phyloP scores from a whole-genome alignment of 257 asterid genomes.

The Linaria vulgaris region DNA sequence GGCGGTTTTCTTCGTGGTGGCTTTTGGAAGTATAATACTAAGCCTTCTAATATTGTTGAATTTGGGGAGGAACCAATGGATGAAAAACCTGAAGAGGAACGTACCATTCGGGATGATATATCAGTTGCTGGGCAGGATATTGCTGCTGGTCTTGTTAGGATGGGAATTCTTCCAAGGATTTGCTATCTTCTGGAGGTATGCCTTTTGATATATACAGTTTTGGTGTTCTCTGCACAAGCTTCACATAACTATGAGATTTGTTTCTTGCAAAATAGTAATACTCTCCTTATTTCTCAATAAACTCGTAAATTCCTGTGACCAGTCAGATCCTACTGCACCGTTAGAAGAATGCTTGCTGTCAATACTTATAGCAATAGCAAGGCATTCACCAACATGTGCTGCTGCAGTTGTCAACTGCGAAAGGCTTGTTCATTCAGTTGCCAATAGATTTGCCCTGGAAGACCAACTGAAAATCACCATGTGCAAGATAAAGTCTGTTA shows the following conservation, averaged over 20 bases:
- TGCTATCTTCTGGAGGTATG: constrained; percentile 84
- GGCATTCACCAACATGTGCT: constrained; percentile 92
- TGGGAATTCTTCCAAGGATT: constrained; percentile 84
- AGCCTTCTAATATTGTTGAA: constrained; percentile 65
- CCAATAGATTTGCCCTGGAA: constrained; percentile 52
- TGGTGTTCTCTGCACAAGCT: constrained; percentile 9
- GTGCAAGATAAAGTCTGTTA: constrained; percentile 74
- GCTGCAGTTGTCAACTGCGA: constrained; percentile 65
- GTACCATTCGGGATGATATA: constrained; percentile 81
- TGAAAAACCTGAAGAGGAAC: constrained; percentile 56
- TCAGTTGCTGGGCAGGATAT: constrained; percentile 89
- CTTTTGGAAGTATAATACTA: constrained; percentile 93
- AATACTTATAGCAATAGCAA: constrained; percentile 75
- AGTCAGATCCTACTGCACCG: constrained; percentile 62
- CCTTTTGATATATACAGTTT: constrained; percentile 28
- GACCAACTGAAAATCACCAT: constrained; percentile 51
- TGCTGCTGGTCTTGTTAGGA: constrained; percentile 89
- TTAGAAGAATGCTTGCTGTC: constrained; percentile 84
- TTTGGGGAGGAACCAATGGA: constrained; percentile 36
- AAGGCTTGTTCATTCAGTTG: constrained; percentile 76
- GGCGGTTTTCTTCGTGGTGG: constrained; percentile 92
- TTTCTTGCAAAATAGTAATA: constrained; percentile 7
- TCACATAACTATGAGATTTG: constrained; percentile 10
- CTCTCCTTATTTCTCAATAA: not conserved
- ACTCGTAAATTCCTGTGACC: constrained; percentile 28